Conservation (phyloP, 352 stramenopile species). For the Globisporangium perplexum region DNA sequence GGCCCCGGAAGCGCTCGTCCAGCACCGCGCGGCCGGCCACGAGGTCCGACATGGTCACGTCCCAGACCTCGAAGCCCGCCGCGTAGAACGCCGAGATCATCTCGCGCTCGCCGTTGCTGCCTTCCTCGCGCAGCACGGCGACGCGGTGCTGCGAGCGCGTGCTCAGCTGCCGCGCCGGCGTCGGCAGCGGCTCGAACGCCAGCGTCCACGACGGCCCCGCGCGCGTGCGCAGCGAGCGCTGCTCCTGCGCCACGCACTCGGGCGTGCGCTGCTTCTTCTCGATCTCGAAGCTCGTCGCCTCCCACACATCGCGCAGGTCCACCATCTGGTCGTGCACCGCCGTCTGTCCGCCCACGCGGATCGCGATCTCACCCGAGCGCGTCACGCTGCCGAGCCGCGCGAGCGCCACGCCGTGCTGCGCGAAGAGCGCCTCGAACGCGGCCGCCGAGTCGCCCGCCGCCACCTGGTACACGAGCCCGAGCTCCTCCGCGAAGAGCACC, state of each 20-base stretch:
- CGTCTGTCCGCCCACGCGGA: slow-evolving; percentile 84
- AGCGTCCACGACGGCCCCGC: slow-evolving; percentile 87
- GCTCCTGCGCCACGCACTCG: slow-evolving; percentile 93
- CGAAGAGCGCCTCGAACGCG: slow-evolving; percentile 87
- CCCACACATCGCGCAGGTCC: slow-evolving; percentile 95
- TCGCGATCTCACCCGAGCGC: slow-evolving; percentile 81
- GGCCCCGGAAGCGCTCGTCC: slow-evolving; percentile 92
- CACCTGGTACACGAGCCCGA: slow-evolving; percentile 97
- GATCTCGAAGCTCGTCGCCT: slow-evolving; percentile 98
- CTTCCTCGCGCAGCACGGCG: slow-evolving; percentile 96
- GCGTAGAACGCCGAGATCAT: slow-evolving; percentile 97
- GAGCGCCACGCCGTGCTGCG: slow-evolving; percentile 69
- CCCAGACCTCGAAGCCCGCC: slow-evolving; percentile 98
- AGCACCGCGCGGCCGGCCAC: slow-evolving; percentile 88
- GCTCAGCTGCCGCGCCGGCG: slow-evolving; percentile 74
- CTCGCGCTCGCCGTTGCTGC: slow-evolving; percentile 98
- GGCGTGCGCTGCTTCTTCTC: slow-evolving; percentile 97
- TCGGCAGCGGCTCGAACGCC: slow-evolving; percentile 82
- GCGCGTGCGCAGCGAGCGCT: slow-evolving; percentile 85
- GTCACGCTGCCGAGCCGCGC: slow-evolving; percentile 90
- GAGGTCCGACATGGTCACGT: slow-evolving; percentile 97
- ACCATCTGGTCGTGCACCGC: slow-evolving; percentile 70
- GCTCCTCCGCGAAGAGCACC: slow-evolving; percentile 96
- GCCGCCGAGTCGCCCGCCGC: slow-evolving; percentile 38
- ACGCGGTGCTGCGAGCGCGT: slow-evolving; percentile 91